A percentile compares a stretch with the other conserved stretches of the same genome.
phyloP scores from a whole-genome alignment of 2,329 filamentous ascomycete species.

The Penicillium sp. region DNA sequence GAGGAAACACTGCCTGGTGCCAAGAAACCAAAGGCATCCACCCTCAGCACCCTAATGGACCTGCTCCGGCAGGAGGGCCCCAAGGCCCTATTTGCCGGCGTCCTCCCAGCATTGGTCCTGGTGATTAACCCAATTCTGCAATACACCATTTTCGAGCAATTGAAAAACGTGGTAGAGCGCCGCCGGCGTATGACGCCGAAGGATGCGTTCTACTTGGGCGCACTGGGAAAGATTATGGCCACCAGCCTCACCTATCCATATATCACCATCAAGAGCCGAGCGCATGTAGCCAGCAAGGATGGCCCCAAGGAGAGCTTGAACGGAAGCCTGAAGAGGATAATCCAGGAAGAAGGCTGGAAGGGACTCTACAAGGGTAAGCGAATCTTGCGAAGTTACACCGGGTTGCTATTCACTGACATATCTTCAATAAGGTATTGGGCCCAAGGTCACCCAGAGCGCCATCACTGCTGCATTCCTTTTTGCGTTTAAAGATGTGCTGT shows the following conservation, averaged over 20 bases:
- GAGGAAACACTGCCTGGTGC: constrained; percentile 35
- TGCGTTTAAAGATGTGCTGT: constrained; percentile 94
- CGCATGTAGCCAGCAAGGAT: constrained; percentile 77
- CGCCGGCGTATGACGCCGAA: constrained; percentile 67
- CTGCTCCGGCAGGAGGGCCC: constrained; percentile 78
- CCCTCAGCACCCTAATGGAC: constrained; percentile 69
- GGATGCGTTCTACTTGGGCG: constrained; percentile 83
- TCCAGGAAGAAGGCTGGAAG: constrained; percentile 79
- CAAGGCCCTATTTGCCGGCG: constrained; percentile 76
- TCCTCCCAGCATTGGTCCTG: constrained; percentile 81
- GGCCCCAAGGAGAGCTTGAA: constrained; percentile 73
- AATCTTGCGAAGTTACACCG: neutral
- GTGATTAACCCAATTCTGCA: constrained; percentile 98
- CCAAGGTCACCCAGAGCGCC: constrained; percentile 94
- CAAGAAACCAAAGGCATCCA: constrained; percentile 54
- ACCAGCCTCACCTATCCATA: constrained; percentile 95
- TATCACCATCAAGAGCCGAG: constrained; percentile 95
- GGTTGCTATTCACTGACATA: neutral
- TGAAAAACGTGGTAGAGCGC: constrained; percentile 84
- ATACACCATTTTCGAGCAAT: constrained; percentile 96
- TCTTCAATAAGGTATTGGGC: constrained; percentile 63
- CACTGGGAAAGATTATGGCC: constrained; percentile 85
- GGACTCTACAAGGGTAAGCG: constrained; percentile 81
- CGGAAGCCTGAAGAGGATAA: constrained; percentile 66
- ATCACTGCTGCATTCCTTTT: constrained; percentile 93